Conservation (phyloP, 1,284 basidiomycete species). For the Cryptococcus sp. region DNA sequence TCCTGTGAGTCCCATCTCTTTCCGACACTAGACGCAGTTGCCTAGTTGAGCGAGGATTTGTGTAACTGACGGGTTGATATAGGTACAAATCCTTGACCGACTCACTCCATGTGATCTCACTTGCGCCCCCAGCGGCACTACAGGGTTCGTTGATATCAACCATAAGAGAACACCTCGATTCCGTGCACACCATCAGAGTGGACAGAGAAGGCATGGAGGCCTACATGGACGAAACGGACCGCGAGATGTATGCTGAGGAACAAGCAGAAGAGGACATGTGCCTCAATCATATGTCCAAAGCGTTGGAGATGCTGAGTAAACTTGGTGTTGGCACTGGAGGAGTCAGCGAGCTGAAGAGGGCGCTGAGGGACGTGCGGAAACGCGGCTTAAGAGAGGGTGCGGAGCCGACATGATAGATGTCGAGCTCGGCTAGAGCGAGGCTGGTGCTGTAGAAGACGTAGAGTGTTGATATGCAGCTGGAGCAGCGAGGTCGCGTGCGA, state of each 20-base stretch:
- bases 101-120: slow-evolving; percentile 62
- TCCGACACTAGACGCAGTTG: background rate
- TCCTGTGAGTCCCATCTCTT: slow-evolving; percentile 57
- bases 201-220: slow-evolving; percentile 21
- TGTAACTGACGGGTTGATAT: background rate
- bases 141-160: slow-evolving; percentile 12
- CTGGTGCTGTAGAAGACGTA: too few species aligned
- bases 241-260: slow-evolving; percentile 26
- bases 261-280: slow-evolving; percentile 26
- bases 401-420: too few species aligned
- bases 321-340: slow-evolving; percentile 3
- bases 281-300: slow-evolving; percentile 22
- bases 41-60: background rate
- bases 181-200: slow-evolving; percentile 13
- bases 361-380: slow-evolving; percentile 7
- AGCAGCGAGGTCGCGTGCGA: too few species aligned
- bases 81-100: slow-evolving; percentile 69
- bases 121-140: slow-evolving; percentile 27
- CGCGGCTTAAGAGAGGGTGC: background rate
- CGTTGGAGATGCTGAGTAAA: slow-evolving; percentile 18
- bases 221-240: slow-evolving; percentile 32
- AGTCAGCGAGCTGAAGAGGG: background rate
- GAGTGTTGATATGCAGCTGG: too few species aligned
- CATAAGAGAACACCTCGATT: slow-evolving; percentile 16
- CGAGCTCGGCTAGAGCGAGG: too few species aligned